phyloP scores from a whole-genome alignment of 768 basidiomycete genomes.

The Pleurotus citrinopileatus region DNA sequence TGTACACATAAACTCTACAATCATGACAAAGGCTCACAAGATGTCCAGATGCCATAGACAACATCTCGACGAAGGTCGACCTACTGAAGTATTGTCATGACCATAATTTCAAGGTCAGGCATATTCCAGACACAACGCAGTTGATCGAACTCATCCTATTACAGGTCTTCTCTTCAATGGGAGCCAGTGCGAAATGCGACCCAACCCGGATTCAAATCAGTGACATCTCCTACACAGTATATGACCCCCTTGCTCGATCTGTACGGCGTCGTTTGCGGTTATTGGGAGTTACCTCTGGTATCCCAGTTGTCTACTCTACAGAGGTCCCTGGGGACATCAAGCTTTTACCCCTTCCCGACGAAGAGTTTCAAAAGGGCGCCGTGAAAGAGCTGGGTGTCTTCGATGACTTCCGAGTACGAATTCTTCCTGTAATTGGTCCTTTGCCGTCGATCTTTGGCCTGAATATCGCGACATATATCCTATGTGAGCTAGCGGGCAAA shows the following conservation, averaged over 20 bases:
- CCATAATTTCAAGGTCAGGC: conserved; percentile 66
- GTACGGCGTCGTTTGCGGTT: conserved; percentile 76
- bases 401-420: conserved; percentile 91
- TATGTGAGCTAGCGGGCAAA: conserved; percentile 82
- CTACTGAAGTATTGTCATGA: conserved; percentile 86
- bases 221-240: conserved; percentile 89
- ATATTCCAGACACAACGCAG: conserved; percentile 1
- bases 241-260: conserved; percentile 92
- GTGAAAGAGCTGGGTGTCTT: conserved; percentile 89
- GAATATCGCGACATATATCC: conserved; percentile 83
- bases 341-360: conserved; percentile 85
- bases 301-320: conserved; percentile 93
- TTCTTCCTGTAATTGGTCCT: conserved; percentile 88
- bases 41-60: conserved; percentile 86
- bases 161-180: conserved; percentile 96
- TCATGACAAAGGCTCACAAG: not conserved
- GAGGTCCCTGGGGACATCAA: conserved; percentile 89
- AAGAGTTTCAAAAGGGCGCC: conserved; percentile 86
- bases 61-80: conserved; percentile 95
- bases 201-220: conserved; percentile 94
- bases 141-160: conserved; percentile 41
- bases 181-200: conserved; percentile 91
- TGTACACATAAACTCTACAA: conserved; percentile 16
- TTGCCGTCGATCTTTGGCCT: conserved; percentile 91
- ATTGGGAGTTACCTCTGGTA: conserved; percentile 58